Evolutionary conservation across 371 early-diverging fungal species (phyloP).

Genomic region (Chytridium lagenaria): DNA sequence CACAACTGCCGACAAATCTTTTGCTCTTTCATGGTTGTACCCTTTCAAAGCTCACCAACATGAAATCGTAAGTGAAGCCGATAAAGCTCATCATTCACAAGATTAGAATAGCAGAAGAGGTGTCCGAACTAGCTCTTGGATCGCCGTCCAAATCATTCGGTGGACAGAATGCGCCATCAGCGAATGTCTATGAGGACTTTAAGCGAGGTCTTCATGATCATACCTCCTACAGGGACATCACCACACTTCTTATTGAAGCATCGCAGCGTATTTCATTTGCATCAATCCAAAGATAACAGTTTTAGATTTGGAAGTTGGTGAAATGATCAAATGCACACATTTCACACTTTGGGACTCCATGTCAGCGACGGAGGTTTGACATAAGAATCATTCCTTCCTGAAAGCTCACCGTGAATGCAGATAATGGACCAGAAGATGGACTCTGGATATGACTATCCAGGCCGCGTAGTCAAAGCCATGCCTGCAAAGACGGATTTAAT

Average conservation of each 20-base stretch:
- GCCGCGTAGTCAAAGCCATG: not conserved
- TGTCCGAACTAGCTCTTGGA: not conserved
- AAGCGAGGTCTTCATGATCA: not conserved
- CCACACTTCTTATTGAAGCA: not conserved
- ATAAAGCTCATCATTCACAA: not conserved
- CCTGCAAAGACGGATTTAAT: not conserved
- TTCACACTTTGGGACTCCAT: conserved; percentile 24
- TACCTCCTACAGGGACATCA: conserved; percentile 2
- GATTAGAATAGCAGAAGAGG: not conserved
- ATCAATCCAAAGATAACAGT: not conserved
- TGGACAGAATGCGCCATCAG: not conserved
- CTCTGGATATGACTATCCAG: not conserved
- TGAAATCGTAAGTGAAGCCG: conserved; percentile 6
- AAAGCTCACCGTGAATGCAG: not conserved
- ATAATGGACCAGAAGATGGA: conserved; percentile 24
- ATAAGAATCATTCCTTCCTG: not conserved
- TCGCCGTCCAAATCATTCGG: not conserved
- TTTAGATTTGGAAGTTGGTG: conserved; percentile 9
- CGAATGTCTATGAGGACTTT: not conserved
- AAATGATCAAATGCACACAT: not conserved
- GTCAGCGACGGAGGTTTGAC: conserved; percentile 7
- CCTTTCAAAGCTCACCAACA: no score
- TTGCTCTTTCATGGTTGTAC: no score
- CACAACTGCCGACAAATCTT: not conserved
- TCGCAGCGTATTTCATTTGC: not conserved